phyloP scores from a whole-genome alignment of 148 eudicot genomes.

The Heliamphora exappendiculata region DNA sequence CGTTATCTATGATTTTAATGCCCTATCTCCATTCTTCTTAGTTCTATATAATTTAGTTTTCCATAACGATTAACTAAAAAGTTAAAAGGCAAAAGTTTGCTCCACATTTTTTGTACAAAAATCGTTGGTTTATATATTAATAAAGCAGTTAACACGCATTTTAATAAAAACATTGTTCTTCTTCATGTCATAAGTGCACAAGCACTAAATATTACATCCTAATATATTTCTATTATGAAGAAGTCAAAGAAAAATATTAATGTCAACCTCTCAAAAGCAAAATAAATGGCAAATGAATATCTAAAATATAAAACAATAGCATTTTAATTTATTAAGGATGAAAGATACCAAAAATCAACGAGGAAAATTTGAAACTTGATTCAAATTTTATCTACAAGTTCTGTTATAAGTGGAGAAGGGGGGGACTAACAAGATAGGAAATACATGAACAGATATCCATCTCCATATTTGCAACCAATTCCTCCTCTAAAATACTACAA shows the following conservation, averaged over 20 bases:
- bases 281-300: not conserved
- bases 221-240: not conserved
- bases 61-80: too few relatives aligned
- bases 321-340: not conserved
- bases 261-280: not conserved
- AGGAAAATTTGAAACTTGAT: not conserved
- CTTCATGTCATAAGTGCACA: too few relatives aligned
- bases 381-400: not conserved
- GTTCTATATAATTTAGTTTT: too few relatives aligned
- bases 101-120: too few relatives aligned
- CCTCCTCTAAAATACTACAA: not conserved
- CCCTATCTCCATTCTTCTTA: too few relatives aligned
- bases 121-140: too few relatives aligned
- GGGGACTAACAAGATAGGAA: not conserved
- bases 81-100: too few relatives aligned
- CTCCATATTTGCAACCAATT: not conserved
- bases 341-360: not conserved
- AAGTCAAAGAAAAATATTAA: not conserved
- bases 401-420: too few relatives aligned
- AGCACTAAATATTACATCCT: too few relatives aligned
- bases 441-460: not conserved
- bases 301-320: not conserved
- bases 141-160: too few relatives aligned
- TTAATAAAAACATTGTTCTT: too few relatives aligned
- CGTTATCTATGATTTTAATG: too few relatives aligned